These are phyloP conservation scores for Podaxis pistillaris DNA, from an alignment of 768 basidiomycete species.

Conservation along the genomic window DNA sequence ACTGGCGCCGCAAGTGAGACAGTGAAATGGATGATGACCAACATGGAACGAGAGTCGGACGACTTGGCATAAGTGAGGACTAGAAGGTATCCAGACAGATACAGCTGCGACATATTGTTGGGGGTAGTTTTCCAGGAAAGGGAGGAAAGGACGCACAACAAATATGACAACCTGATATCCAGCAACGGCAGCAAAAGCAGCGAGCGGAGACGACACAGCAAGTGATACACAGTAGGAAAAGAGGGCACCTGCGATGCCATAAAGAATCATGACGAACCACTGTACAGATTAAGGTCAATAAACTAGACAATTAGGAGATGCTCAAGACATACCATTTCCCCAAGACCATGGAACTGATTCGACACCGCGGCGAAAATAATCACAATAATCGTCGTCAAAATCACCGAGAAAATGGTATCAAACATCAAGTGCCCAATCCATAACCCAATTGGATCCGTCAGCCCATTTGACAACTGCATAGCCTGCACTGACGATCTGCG, in stretches of 20 bases:
- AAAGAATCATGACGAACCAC: slow-evolving; percentile 73
- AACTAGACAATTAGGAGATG: background rate
- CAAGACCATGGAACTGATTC: slow-evolving; percentile 67
- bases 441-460: slow-evolving; percentile 65
- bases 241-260: slow-evolving; percentile 65
- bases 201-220: slow-evolving; percentile 60
- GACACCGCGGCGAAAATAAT: slow-evolving; percentile 58
- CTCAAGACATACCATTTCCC: slow-evolving; percentile 48
- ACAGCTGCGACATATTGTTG: slow-evolving; percentile 40
- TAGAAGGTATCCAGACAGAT: slow-evolving; percentile 66
- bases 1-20: slow-evolving; percentile 68
- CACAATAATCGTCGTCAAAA: slow-evolving; percentile 62
- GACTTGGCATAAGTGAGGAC: slow-evolving; percentile 72
- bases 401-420: slow-evolving; percentile 58
- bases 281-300: slow-evolving; percentile 23
- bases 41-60: slow-evolving; percentile 47
- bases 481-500: slow-evolving; percentile 72
- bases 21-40: slow-evolving; percentile 69
- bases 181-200: slow-evolving; percentile 71
- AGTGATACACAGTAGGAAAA: slow-evolving; percentile 69
- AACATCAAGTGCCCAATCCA: slow-evolving; percentile 82
- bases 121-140: background rate
- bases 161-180: slow-evolving; percentile 75
- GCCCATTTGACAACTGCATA: slow-evolving; percentile 79
- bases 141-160: slow-evolving; percentile 44